These are phyloP conservation scores for Tylopilus plumbeoviolaceoides DNA, from an alignment of 768 basidiomycete genomes.

Conservation along the genomic window DNA sequence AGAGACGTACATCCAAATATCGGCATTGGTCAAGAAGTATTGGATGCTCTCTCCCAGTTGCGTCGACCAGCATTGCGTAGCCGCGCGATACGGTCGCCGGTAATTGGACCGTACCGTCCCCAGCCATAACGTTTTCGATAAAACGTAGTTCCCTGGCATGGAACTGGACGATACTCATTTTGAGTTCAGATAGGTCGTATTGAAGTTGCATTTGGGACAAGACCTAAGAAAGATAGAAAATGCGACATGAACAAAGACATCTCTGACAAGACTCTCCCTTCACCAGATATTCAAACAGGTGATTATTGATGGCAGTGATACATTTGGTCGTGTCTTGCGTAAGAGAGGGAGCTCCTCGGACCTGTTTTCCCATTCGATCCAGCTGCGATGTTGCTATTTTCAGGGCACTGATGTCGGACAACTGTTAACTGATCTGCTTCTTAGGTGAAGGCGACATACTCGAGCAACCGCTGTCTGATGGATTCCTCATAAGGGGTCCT, in stretches of 20 bases:
- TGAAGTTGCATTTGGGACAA: conserved; percentile 1
- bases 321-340: neutral
- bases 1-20: neutral
- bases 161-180: neutral
- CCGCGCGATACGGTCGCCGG: neutral
- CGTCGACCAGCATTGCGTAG: neutral
- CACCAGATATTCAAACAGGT: conserved; percentile 10
- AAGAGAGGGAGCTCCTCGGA: neutral
- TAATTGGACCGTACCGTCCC: neutral
- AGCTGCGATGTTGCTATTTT: neutral
- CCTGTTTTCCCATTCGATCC: neutral
- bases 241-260: no score
- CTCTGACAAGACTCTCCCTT: neutral
- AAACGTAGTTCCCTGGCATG: neutral
- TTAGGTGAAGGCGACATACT: neutral
- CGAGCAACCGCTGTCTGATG: neutral
- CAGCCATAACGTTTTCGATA: neutral
- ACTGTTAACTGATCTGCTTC: neutral
- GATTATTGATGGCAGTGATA: neutral
- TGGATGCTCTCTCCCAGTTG: neutral
- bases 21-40: conserved; percentile 4
- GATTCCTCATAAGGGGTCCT: neutral
- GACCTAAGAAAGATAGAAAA: neutral
- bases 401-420: neutral
- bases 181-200: neutral